Percentiles rank a stretch among this genome's conserved stretches.
Evolutionary conservation across 495 filamentous ascomycete genomes (phyloP).

Genomic region (Amphirosellinia nigrospora): DNA sequence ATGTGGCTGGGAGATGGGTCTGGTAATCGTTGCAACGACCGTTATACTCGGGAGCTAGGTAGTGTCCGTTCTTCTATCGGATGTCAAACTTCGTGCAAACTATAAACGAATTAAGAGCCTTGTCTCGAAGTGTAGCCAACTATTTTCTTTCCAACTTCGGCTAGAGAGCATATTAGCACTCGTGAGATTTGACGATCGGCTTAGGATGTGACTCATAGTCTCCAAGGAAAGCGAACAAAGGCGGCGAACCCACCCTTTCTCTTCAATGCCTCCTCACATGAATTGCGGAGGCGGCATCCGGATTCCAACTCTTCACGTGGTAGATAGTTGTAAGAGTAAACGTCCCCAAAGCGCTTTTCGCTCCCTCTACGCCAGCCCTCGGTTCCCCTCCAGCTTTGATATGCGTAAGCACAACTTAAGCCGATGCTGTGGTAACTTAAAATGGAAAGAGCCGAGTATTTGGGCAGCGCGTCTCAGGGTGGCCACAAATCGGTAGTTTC

Average conservation of each 20-base stretch:
- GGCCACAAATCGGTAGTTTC: neutral
- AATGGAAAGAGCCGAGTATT: neutral
- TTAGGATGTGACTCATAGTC: neutral
- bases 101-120: constrained; percentile 7
- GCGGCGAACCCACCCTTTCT: neutral
- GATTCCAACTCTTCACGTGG: neutral
- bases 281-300: neutral
- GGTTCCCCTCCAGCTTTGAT: neutral
- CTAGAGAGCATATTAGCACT: constrained; percentile 9
- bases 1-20: neutral
- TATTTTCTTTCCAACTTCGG: neutral
- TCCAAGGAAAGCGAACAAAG: neutral
- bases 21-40: constrained; percentile 1
- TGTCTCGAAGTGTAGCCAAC: neutral
- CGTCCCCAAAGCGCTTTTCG: neutral
- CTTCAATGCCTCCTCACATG: neutral
- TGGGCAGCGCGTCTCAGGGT: constrained; percentile 12
- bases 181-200: neutral
- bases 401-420: neutral
- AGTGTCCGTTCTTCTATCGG: constrained; percentile 1
- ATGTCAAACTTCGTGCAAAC: constrained; percentile 3
- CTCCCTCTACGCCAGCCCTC: neutral
- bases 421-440: neutral
- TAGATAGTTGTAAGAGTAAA: neutral
- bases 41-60: neutral